phyloP scores from a whole-genome alignment of 805 yeast species.

The Zygoascus bituminiphila region DNA sequence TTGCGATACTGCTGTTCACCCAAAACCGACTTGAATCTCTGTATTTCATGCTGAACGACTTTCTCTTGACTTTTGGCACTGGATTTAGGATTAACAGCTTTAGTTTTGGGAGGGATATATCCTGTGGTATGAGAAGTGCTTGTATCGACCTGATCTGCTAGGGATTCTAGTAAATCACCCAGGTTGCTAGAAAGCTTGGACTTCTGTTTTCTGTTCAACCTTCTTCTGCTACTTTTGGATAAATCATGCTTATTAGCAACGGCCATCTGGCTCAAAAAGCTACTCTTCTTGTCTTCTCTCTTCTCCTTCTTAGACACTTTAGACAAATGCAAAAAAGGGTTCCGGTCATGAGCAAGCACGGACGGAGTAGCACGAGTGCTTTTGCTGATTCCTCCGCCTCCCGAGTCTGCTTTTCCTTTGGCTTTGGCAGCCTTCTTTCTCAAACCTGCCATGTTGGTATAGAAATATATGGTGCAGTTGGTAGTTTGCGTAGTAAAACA shows the following conservation, averaged over 20 bases:
- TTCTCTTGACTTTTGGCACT: conserved; percentile 15
- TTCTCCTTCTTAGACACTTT: conserved; percentile 19
- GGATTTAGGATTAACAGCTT: conserved; percentile 13
- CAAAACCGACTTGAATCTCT: conserved; percentile 17
- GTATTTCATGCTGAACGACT: conserved; percentile 18
- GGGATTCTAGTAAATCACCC: conserved; percentile 13
- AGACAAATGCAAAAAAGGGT: conserved; percentile 13
- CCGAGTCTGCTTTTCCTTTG: neutral
- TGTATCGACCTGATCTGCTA: conserved; percentile 11
- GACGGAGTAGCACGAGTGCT: neutral
- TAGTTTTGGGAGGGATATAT: conserved; percentile 8
- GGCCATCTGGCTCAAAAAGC: conserved; percentile 8
- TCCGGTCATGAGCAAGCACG: conserved; percentile 1
- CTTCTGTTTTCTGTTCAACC: conserved; percentile 17
- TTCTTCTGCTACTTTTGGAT: conserved; percentile 18
- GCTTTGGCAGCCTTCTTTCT: conserved; percentile 2
- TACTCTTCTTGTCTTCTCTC: conserved; percentile 13
- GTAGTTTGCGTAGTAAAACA: too few relatives aligned
- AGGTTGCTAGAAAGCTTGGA: conserved; percentile 13
- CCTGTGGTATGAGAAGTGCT: conserved; percentile 2
- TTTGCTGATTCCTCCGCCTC: neutral
- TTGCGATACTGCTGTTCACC: conserved; percentile 15
- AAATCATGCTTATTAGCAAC: conserved; percentile 6
- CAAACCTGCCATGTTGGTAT: neutral
- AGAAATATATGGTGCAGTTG: too few relatives aligned